Evolutionary conservation across 176 grass and related monocot species (phyloP).

Genomic region (Ensete glaucum): DNA sequence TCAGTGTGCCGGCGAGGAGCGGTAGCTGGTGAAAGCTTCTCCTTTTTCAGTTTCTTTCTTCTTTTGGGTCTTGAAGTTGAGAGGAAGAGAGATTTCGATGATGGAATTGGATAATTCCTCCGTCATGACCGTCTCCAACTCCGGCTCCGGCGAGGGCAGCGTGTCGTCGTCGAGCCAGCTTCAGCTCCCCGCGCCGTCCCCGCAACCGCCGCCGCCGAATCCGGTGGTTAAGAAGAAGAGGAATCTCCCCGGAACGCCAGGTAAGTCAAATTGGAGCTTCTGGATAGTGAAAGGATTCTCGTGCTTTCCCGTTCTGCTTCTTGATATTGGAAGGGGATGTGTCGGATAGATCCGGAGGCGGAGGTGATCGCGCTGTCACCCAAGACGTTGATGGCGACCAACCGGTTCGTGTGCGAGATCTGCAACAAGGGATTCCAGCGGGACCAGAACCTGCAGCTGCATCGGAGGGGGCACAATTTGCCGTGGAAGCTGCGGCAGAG

Average conservation of each 20-base stretch:
- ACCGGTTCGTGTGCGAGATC: constrained; percentile 96
- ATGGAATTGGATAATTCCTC: constrained; percentile 70
- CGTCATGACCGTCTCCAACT: constrained; percentile 36
- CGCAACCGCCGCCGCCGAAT: constrained; percentile 15
- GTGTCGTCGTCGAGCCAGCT: constrained; percentile 53
- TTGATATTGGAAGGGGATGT: not conserved
- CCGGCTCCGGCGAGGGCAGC: constrained; percentile 34
- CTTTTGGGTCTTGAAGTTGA: too few species aligned
- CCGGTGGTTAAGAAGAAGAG: constrained; percentile 83
- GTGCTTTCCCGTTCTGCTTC: not conserved
- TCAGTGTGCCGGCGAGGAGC: not conserved
- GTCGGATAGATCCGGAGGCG: constrained; percentile 65
- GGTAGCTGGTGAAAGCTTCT: not conserved
- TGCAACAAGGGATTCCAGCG: constrained; percentile 96
- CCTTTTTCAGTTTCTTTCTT: too few species aligned
- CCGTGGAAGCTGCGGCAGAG: constrained; percentile 94
- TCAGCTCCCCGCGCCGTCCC: not conserved
- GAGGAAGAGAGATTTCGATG: not conserved
- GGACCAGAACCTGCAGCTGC: constrained; percentile 95
- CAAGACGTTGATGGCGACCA: constrained; percentile 82
- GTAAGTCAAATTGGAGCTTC: constrained; percentile 21
- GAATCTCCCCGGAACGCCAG: constrained; percentile 92
- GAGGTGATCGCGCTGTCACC: constrained; percentile 92
- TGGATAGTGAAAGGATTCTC: not conserved
- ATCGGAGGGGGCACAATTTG: constrained; percentile 84